Conservation (phyloP, 2,329 filamentous ascomycete genomes). For the Leptographium galeiforme region DNA sequence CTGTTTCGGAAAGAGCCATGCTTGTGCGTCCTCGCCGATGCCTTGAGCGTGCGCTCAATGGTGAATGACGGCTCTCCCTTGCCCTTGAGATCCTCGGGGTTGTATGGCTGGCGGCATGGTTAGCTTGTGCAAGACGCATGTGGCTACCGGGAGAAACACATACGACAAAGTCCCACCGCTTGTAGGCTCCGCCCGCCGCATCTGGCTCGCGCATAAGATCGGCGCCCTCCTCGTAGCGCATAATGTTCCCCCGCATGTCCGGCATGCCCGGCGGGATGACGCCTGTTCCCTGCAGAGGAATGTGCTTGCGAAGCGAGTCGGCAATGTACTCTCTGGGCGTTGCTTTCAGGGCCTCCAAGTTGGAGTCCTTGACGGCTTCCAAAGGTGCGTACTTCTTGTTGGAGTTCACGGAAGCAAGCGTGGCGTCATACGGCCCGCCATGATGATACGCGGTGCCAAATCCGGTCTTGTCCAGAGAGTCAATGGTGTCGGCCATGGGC, state of each 20-base stretch:
- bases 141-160: constrained; percentile 21
- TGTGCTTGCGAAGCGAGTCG: constrained; percentile 59
- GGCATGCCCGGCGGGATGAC: constrained; percentile 57
- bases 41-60: constrained; percentile 54
- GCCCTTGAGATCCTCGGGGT: constrained; percentile 65
- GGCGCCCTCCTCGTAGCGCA: constrained; percentile 73
- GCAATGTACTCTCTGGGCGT: constrained; percentile 67
- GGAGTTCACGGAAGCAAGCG: constrained; percentile 59
- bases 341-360: constrained; percentile 63
- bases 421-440: constrained; percentile 79
- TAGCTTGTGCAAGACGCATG: neutral
- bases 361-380: constrained; percentile 60
- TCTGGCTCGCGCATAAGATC: constrained; percentile 69
- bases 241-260: constrained; percentile 55
- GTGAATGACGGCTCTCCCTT: constrained; percentile 68
- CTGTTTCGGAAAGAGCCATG: constrained; percentile 12
- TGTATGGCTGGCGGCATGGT: constrained; percentile 40
- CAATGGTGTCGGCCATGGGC: constrained; percentile 64
- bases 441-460: constrained; percentile 64
- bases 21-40: constrained; percentile 27
- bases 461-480: constrained; percentile 57
- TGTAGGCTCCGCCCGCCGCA: constrained; percentile 59
- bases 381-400: constrained; percentile 53
- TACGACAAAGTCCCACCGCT: constrained; percentile 61
- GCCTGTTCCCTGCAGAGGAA: constrained; percentile 71